These are phyloP conservation scores for Globisporangium rhizosaccharum DNA, from an alignment of 352 stramenopile species.

Conservation along the genomic window DNA sequence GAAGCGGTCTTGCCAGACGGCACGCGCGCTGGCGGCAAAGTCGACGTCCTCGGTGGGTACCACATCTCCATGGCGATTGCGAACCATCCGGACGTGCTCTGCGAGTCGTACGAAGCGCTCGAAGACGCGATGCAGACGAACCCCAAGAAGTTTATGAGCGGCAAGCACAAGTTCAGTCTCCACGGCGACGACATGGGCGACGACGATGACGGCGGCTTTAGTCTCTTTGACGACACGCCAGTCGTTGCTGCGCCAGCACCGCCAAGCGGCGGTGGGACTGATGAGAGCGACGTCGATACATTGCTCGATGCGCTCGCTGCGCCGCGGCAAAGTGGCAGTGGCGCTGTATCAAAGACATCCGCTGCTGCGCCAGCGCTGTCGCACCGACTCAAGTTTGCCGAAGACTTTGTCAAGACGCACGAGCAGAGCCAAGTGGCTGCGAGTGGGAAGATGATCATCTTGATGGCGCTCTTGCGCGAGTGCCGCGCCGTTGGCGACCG, in stretches of 20 bases:
- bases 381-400: constrained; percentile 73
- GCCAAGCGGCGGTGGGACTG: constrained; percentile 8
- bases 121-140: constrained; percentile 46
- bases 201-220: constrained; percentile 48
- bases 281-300: constrained; percentile 35
- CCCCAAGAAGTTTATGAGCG: constrained; percentile 21
- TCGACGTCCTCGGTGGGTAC: constrained; percentile 81
- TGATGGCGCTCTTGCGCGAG: constrained; percentile 73
- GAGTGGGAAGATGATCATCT: constrained; percentile 85
- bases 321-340: constrained; percentile 1
- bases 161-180: constrained; percentile 20
- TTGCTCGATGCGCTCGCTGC: constrained; percentile 30
- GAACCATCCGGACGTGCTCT: constrained; percentile 84
- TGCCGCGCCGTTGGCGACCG: constrained; percentile 73
- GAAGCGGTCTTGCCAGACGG: constrained; percentile 2
- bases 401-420: constrained; percentile 59
- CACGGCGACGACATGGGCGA: constrained; percentile 55
- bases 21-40: constrained; percentile 25
- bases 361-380: background rate
- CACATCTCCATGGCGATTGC: constrained; percentile 86
- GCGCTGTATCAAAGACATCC: background rate
- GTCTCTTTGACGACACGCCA: constrained; percentile 15
- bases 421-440: constrained; percentile 43
- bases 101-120: constrained; percentile 55
- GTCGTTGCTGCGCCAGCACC: background rate